Percentiles rank a stretch among this genome's conserved stretches.
phyloP scores from a whole-genome alignment of 2,329 filamentous ascomycete genomes.

The Monilinia fructicola region DNA sequence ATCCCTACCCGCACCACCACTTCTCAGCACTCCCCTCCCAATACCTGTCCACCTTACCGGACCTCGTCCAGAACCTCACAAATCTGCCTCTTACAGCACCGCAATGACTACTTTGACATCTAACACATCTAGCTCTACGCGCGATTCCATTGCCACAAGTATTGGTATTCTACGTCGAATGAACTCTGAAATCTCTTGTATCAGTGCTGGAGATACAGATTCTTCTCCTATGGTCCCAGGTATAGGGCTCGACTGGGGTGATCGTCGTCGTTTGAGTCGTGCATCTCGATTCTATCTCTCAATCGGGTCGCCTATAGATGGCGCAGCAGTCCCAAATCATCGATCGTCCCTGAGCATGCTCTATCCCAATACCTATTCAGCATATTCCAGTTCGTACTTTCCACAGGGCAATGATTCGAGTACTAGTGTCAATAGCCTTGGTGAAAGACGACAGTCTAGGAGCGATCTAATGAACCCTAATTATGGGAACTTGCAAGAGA shows the following conservation, averaged over 20 bases:
- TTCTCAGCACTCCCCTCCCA: slow-evolving; percentile 28
- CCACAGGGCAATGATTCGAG: slow-evolving; percentile 9
- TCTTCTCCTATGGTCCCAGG: not conserved
- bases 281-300: slow-evolving; percentile 21
- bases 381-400: slow-evolving; percentile 7
- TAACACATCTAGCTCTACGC: not conserved
- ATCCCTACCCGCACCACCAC: slow-evolving; percentile 26
- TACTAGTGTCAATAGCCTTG: slow-evolving; percentile 12
- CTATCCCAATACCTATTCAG: slow-evolving; percentile 5
- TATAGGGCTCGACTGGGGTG: slow-evolving; percentile 13
- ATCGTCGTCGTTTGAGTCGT: not conserved
- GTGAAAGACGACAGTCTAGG: slow-evolving; percentile 9
- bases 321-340: not conserved
- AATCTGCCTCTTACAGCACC: slow-evolving; percentile 6
- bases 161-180: slow-evolving; percentile 25
- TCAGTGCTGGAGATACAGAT: slow-evolving; percentile 12
- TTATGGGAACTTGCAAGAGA: slow-evolving; percentile 14
- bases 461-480: slow-evolving; percentile 14
- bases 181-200: slow-evolving; percentile 23
- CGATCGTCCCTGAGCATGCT: slow-evolving; percentile 6
- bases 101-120: slow-evolving; percentile 6
- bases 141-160: slow-evolving; percentile 17
- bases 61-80: slow-evolving; percentile 26
- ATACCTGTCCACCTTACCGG: slow-evolving; percentile 30
- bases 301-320: slow-evolving; percentile 1